A percentile compares a stretch with the other conserved stretches of the same genome.
Conservation (phyloP, 257 asterid species). For the Jaltomata sinuosa region DNA sequence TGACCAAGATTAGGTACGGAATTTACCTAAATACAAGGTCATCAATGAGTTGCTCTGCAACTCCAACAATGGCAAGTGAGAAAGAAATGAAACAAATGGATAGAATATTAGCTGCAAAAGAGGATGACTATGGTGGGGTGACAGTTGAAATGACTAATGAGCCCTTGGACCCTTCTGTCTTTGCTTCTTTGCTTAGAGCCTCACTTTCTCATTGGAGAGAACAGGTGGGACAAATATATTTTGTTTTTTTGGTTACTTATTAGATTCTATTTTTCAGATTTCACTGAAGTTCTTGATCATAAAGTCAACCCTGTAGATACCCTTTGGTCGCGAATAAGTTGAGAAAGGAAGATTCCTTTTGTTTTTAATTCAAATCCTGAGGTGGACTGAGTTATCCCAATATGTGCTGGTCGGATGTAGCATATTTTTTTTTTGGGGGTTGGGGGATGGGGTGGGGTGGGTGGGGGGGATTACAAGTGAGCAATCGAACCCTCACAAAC, state of each 20-base stretch:
- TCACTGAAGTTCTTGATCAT: not conserved
- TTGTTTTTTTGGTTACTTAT: not conserved
- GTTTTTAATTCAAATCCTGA: too few relatives aligned
- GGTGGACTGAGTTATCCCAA: not conserved
- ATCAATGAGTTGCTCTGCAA: slow-evolving; percentile 39
- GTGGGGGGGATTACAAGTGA: too few relatives aligned
- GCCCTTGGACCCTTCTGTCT: slow-evolving; percentile 51
- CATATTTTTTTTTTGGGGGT: too few relatives aligned
- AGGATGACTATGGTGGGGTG: slow-evolving; percentile 74
- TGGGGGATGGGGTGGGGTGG: too few relatives aligned
- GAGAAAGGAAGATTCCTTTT: not conserved
- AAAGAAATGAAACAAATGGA: slow-evolving; percentile 34
- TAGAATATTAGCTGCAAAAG: slow-evolving; percentile 39
- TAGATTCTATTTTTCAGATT: not conserved
- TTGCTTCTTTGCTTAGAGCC: slow-evolving; percentile 54
- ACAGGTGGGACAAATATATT: slow-evolving; percentile 27
- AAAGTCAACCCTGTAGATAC: not conserved
- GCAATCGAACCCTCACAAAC: too few relatives aligned
- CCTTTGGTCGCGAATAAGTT: not conserved
- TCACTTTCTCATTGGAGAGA: slow-evolving; percentile 74
- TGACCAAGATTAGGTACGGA: slow-evolving; percentile 17
- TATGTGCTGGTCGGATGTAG: not conserved
- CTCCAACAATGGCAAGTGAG: slow-evolving; percentile 21
- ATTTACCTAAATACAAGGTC: slow-evolving; percentile 16
- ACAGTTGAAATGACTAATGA: slow-evolving; percentile 65